Percentiles rank a stretch among this genome's conserved stretches.
These are phyloP conservation scores for Globisporangium spinosum DNA, from an alignment of 352 stramenopile genomes.

Conservation along the genomic window DNA sequence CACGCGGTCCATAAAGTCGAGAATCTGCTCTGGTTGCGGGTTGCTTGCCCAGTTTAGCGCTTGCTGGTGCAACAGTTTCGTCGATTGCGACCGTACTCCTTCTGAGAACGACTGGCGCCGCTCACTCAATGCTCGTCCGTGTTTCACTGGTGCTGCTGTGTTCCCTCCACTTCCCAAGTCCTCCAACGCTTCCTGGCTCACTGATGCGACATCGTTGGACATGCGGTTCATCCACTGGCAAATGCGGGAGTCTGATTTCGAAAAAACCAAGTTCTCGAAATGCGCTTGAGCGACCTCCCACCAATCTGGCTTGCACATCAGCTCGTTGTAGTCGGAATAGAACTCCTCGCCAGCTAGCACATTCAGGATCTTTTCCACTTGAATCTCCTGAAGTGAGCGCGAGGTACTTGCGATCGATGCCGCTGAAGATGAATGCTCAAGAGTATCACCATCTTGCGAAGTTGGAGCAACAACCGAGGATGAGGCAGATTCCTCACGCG, in stretches of 20 bases:
- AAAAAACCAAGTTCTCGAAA: constrained; percentile 86
- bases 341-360: constrained; percentile 79
- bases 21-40: constrained; percentile 65
- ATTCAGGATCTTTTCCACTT: constrained; percentile 73
- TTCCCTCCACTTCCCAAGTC: constrained; percentile 19
- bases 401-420: constrained; percentile 21
- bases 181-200: constrained; percentile 59
- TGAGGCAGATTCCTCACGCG: constrained; percentile 57
- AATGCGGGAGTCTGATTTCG: constrained; percentile 55
- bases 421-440: constrained; percentile 14
- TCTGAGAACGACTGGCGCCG: constrained; percentile 16
- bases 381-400: constrained; percentile 50
- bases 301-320: constrained; percentile 77
- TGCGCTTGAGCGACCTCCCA: constrained; percentile 83
- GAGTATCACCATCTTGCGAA: constrained; percentile 4
- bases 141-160: background rate
- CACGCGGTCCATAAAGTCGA: constrained; percentile 71
- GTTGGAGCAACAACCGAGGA: constrained; percentile 35
- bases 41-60: constrained; percentile 53
- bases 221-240: constrained; percentile 69
- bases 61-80: constrained; percentile 15
- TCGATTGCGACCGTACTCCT: background rate
- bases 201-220: constrained; percentile 54
- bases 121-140: constrained; percentile 4
- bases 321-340: constrained; percentile 76